Evolutionary conservation across 169 alveolate genomes (phyloP).

Genomic region (Blepharisma undulans): DNA sequence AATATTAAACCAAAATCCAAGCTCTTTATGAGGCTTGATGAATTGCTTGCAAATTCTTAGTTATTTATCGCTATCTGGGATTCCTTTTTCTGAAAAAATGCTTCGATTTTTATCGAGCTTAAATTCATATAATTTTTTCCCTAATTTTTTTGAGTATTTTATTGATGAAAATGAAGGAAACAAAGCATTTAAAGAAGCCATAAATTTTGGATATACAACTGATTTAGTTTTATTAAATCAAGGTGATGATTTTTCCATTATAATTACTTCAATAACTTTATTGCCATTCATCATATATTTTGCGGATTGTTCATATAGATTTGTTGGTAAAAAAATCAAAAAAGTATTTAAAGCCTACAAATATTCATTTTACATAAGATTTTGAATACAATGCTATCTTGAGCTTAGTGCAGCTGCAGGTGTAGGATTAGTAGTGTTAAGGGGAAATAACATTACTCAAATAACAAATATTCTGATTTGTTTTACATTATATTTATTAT

Average conservation of each 20-base stretch:
- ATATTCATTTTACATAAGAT: neutral
- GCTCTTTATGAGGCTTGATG: neutral
- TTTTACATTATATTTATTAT: neutral
- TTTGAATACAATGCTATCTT: conserved; percentile 13
- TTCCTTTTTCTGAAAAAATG: neutral
- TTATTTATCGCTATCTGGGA: neutral
- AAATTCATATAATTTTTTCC: neutral
- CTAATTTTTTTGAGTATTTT: conserved; percentile 27
- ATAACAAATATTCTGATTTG: neutral
- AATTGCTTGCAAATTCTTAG: conserved; percentile 6
- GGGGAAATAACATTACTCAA: neutral
- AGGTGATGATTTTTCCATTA: neutral
- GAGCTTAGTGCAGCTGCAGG: neutral
- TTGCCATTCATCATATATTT: neutral
- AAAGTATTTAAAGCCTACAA: neutral
- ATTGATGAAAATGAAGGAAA: neutral
- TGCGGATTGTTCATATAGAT: neutral
- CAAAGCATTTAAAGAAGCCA: neutral
- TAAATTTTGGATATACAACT: neutral
- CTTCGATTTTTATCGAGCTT: neutral
- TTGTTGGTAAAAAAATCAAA: neutral
- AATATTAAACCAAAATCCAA: conserved; percentile 23
- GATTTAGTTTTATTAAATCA: neutral
- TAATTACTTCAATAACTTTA: neutral
- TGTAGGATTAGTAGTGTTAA: neutral